Base-by-base conservation (phyloP, 83 land plant genomes). In the Picea abies region DNA sequence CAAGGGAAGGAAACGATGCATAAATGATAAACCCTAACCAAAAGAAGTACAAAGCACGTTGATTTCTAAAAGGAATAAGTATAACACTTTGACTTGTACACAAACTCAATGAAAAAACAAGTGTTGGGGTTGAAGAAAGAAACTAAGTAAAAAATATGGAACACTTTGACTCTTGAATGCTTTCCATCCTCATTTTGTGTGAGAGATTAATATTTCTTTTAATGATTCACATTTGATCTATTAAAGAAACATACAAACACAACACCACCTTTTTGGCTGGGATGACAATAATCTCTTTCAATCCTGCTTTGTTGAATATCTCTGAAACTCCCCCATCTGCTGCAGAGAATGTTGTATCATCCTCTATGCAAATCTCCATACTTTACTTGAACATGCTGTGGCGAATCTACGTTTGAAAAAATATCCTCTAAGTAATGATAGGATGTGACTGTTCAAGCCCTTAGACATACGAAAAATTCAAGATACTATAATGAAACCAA, bases 311-410 rank as follows among this genome's bases (percentile, higher is more conserved):
- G 20, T 92, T 64, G 19, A 79, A 49, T 19, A 90, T 66, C 78
- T 90, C 91, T 1, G 73, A 85, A 20, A 85, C 90, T 20, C 78
- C 64, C 72, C 90, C 80, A 63, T 89, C 88, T 19, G 78, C 80
- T 66, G 91, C 85, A 41, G 79, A 68, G 88, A 92, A 94, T 11
- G 87, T 91, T 0, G 91, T 82, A 66, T 95, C 91, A 35, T 84
- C 80, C n/a, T 84, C 87, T 66, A 79, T 79, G 82, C 87, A 92
- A 75, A 44, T 95, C 97, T 67, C 97, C 97, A 76, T 92, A 94
- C 68, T 90, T 89, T 77, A 93, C 85, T 76, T 95, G 97, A 8
- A 94, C 92, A 67, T 92, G 85, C 80, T 94, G 95, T 15, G 95
- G 93, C n/a, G 91, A 71, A 70, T 90, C 73, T 85, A 90, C 81